Evolutionary conservation across 2,329 filamentous ascomycete species (phyloP), one percentile per base, ranked within the genome.

Genomic region (Aureobasidium namibiae): DNA sequence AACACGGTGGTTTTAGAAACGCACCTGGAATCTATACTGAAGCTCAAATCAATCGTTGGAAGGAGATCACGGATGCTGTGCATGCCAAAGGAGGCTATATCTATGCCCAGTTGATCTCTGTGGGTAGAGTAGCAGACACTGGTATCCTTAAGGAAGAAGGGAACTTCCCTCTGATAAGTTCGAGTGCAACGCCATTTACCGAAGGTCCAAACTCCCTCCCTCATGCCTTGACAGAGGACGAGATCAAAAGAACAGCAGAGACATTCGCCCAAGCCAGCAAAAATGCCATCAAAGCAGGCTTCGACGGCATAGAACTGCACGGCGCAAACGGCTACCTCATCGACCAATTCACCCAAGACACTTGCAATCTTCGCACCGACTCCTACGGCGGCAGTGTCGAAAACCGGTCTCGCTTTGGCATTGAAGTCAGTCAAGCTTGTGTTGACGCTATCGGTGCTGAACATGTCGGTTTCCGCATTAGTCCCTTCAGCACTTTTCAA

Each of bases 321-420:
- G 76, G 69, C 34, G 72, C 67, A 4, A 72, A 70, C 56, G 68
- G 68, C 14, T 90, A 89, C 66, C 75, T 90, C 1, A 69, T 87
- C 9, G 79, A 80, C 60, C 79, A 86, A 64, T 90, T 90, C 69
- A 73, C 87, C 14, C 85, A 82, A 63, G 78, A 80, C 60, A 77
- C 71, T 6, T 72, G 74, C 65, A 86, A 86, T 70, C 73, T 74
- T 45, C 76, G 83, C 2, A 81, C 72, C 1, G 79, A 81, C 61
- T 64, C 48, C 53, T 80, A 72, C 72, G 79, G 71, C 7, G 78
- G 78, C 8, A 75, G 70, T 39, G 66, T 79, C 7, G 75, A 76
- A 70, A 78, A 80, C 62, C 73, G 82, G 61, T 65, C 75, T 50
- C 68, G 80, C n/a, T 78, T 84, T 61, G 75, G 71, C 0, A 59